These are phyloP conservation scores for Gonium pectorale DNA, from an alignment of 139 green algal genomes.

Conservation along the genomic window DNA sequence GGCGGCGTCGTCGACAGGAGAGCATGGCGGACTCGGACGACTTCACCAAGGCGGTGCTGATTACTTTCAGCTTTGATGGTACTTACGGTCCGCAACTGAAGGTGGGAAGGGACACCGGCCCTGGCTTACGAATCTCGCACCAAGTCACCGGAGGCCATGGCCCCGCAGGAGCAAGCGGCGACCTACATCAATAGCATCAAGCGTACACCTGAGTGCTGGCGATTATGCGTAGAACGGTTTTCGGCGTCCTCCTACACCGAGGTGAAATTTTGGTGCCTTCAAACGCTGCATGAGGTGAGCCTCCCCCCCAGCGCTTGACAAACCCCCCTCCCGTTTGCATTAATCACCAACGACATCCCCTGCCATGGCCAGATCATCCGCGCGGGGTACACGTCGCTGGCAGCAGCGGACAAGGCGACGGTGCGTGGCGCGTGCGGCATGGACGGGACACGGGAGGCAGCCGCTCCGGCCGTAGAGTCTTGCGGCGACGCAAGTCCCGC, in stretches of 20 bases:
- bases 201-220: slow-evolving; percentile 72
- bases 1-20: not conserved
- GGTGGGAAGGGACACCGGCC: slow-evolving; percentile 7
- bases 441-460: too few relatives aligned
- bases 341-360: not conserved
- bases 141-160: not conserved
- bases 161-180: slow-evolving; percentile 73
- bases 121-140: not conserved
- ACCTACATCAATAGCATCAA: slow-evolving; percentile 76
- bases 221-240: slow-evolving; percentile 85
- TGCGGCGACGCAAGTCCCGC: too few relatives aligned
- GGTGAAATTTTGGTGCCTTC: slow-evolving; percentile 97
- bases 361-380: slow-evolving; percentile 50
- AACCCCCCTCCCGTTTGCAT: too few relatives aligned
- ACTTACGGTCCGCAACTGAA: slow-evolving; percentile 45
- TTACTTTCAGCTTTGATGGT: slow-evolving; percentile 89
- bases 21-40: too few relatives aligned
- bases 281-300: slow-evolving; percentile 88
- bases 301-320: too few relatives aligned
- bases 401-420: slow-evolving; percentile 27
- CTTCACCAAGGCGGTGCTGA: slow-evolving; percentile 92
- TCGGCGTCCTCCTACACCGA: slow-evolving; percentile 76
- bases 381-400: slow-evolving; percentile 47
- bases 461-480: too few relatives aligned
- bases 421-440: slow-evolving; percentile 36